phyloP scores from a whole-genome alignment of 2,329 filamentous ascomycete species.

The Microcyclosporella mali region DNA sequence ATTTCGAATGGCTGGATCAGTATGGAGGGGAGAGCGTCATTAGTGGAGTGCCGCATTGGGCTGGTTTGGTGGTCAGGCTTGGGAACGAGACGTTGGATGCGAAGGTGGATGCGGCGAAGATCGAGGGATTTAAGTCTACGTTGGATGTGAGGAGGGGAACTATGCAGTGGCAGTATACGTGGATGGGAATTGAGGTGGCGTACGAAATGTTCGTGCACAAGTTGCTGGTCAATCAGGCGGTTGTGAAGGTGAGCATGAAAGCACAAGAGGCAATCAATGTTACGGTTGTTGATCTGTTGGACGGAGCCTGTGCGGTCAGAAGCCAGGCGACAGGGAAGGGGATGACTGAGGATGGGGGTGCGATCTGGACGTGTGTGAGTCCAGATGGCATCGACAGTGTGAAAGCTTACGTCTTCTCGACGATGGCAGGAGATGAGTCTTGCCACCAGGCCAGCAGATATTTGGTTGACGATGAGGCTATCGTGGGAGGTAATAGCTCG shows the following conservation, averaged over 20 bases:
- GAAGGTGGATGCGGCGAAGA: conserved; percentile 51
- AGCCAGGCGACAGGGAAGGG: conserved; percentile 54
- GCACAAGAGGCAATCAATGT: conserved; percentile 50
- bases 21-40: conserved; percentile 67
- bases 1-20: conserved; percentile 63
- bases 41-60: conserved; percentile 64
- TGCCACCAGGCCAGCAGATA: conserved; percentile 38
- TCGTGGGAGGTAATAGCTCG: conserved; percentile 53
- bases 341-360: conserved; percentile 43
- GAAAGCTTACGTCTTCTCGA: conserved; percentile 55
- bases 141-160: conserved; percentile 59
- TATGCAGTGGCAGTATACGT: conserved; percentile 59
- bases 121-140: conserved; percentile 56
- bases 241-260: conserved; percentile 55
- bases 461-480: conserved; percentile 41
- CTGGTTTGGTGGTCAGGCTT: conserved; percentile 49
- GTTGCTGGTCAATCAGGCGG: conserved; percentile 55
- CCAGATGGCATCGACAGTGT: conserved; percentile 58
- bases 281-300: conserved; percentile 60
- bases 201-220: conserved; percentile 64
- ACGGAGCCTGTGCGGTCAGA: conserved; percentile 62
- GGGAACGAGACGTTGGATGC: conserved; percentile 54
- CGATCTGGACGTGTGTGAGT: conserved; percentile 60
- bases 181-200: conserved; percentile 55
- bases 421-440: conserved; percentile 37